Base-by-base conservation (phyloP, 441 rosid genomes). In the Sinapis alba region DNA sequence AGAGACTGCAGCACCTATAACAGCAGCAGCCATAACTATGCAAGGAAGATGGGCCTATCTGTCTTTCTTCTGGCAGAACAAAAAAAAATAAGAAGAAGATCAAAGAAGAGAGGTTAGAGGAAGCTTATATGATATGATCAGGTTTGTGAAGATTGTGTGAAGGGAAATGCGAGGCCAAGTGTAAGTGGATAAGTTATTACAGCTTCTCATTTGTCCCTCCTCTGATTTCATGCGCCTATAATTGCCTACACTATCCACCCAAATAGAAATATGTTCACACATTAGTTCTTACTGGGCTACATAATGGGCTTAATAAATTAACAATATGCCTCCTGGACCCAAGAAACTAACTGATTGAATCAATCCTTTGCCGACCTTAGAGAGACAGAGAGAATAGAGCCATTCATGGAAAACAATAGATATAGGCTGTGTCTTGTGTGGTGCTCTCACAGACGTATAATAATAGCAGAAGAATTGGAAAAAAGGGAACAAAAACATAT, bases 1-100 rank as follows among this genome's bases (percentile, higher is more conserved):
- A 70, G 91, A 86, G 81, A 90, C 96, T 69, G 94, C 94, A 81
- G 97, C 87, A 53, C 86, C 89, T 7, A 92, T 81, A 67, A 92
- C 92, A 74, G 97, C 53, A 45, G 51, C 80, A 68, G 96, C 97
- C 97, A 92, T 92, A 30, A 15, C 15, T 26, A 26, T 59, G 1
- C 53, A 57, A 20, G 74, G 77, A 51, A 51, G 24, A 51, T 47
- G 11, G 62, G 60, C 63, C 53, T 13, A 38, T 71, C 45, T 47
- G 21, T 16, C 4, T 47, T 16, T 16, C 54, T 47, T 47, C 21
- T 43, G 32, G 34, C 18, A 9, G 15, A 43, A 43, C 18, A 43
- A n/a, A 26, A 15, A 53, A 36, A 34, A 36, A 11, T 36, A 38
- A 38, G n/a, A n/a, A n/a, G n/a, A 18, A 36, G 53, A 77, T 65